Evolutionary conservation across 768 basidiomycete species (phyloP), one percentile per base, ranked within the genome.

Genomic region (Kwoniella heveanensis): DNA sequence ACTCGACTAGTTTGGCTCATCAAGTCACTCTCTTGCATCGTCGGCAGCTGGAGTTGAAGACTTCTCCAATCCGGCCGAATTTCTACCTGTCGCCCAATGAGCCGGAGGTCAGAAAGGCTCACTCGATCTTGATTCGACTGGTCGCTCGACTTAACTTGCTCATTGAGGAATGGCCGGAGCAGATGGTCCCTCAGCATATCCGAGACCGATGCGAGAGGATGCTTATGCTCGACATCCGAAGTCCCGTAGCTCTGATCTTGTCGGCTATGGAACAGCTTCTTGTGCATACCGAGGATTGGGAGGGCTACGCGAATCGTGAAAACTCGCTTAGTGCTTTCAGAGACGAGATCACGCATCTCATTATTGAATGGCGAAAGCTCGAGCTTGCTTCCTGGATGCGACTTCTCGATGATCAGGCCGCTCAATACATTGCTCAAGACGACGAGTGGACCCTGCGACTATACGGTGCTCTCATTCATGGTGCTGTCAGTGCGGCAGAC

Each of bases 101-200:
- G 29, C 81, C 79, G 2, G 90, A 96, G 78, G 83, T 86, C 36
- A 85, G 82, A 62, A 90, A 86, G 76, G 88, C 84, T 0, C 81
- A 85, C 2, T 76, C 73, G 0, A 75, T 88, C 15, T 75, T 95
- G 9, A 69, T 73, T 3, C 70, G 82, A 3, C 83, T 95, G 21
- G 82, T 82, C 50, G 60, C 60, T 2, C 85, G 88, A 1, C 82
- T 98, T 27, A 70, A 81, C 15, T 62, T 36, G 1, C 83, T 96
- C 21, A 83, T 88, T 25, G 80, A 83, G 64, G 88, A 92, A 68
- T 99, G 92, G 93, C 95, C 96, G 0, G 95, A 98, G 67, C 96
- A 99, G 78, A 92, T 94, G 89, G 91, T 97, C 9, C 83, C 96
- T n/a, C 90, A 89, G 27, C 88, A 95, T 76, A 84, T 99, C 36